Evolutionary conservation across 176 grass and related monocot genomes (phyloP).

Genomic region (Triticum aestivum): DNA sequence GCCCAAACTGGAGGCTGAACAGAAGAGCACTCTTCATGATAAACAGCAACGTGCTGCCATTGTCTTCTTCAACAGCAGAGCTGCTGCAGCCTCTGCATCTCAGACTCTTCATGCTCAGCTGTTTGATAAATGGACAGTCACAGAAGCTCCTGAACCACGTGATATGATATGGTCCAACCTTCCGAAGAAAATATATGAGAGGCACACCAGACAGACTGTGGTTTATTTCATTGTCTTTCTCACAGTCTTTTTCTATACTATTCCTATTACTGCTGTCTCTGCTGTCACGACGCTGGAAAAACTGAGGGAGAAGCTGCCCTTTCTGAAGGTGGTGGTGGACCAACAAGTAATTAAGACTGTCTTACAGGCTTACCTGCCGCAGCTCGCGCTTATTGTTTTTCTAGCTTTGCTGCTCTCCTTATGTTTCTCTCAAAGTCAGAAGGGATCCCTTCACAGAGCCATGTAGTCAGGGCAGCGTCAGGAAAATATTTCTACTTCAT

Average conservation of each 20-base stretch:
- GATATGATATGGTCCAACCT: slow-evolving; percentile 77
- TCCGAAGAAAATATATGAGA: slow-evolving; percentile 56
- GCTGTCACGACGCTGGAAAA: slow-evolving; percentile 78
- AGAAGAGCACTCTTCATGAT: slow-evolving; percentile 63
- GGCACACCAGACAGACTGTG: slow-evolving; percentile 55
- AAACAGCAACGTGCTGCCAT: slow-evolving; percentile 77
- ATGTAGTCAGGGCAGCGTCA: slow-evolving; percentile 59
- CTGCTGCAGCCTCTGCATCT: slow-evolving; percentile 72
- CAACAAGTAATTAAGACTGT: slow-evolving; percentile 46
- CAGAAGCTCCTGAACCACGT: slow-evolving; percentile 81
- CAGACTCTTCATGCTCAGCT: slow-evolving; percentile 86
- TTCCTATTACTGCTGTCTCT: slow-evolving; percentile 73
- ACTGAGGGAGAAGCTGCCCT: slow-evolving; percentile 59
- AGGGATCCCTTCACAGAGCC: slow-evolving; percentile 65
- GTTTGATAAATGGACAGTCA: slow-evolving; percentile 74
- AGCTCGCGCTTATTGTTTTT: slow-evolving; percentile 80
- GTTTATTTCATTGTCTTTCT: slow-evolving; percentile 75
- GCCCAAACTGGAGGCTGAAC: slow-evolving; percentile 77
- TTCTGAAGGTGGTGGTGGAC: slow-evolving; percentile 77
- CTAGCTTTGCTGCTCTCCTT: slow-evolving; percentile 74
- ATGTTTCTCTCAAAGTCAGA: slow-evolving; percentile 81
- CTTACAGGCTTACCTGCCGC: slow-evolving; percentile 86
- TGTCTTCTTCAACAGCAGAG: slow-evolving; percentile 79
- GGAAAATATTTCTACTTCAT: slow-evolving; percentile 98
- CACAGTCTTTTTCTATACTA: slow-evolving; percentile 62